These are phyloP conservation scores for Neurospora tetraspora DNA, from an alignment of 495 filamentous ascomycete species.

Conservation along the genomic window DNA sequence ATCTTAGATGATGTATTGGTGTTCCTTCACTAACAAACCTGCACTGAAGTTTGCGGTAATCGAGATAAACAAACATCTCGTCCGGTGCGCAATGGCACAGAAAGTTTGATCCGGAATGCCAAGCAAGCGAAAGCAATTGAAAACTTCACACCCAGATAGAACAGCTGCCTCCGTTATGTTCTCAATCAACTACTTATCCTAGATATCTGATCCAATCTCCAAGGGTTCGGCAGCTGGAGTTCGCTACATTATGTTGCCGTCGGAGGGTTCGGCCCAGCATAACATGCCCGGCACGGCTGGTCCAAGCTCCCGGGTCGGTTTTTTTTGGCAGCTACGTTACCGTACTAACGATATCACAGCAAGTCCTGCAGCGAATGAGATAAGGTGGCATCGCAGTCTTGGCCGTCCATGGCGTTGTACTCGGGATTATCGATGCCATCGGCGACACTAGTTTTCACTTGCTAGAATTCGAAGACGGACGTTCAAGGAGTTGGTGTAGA, in stretches of 20 bases:
- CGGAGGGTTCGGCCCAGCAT: background rate
- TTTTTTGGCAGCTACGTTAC: background rate
- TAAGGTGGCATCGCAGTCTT: too few relatives aligned
- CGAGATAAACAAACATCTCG: background rate
- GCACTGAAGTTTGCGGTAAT: background rate
- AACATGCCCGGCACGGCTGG: background rate
- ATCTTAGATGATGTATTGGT: background rate
- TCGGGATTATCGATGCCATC: background rate
- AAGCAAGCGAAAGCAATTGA: background rate
- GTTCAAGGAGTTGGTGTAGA: too few relatives aligned
- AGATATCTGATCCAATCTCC: background rate
- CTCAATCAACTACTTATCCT: background rate
- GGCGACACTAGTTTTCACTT: background rate
- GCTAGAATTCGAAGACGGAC: background rate
- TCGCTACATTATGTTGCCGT: background rate
- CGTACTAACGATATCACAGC: background rate
- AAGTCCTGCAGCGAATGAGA: too few relatives aligned
- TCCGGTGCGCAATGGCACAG: background rate
- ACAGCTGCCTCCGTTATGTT: too few relatives aligned
- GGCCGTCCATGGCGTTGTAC: too few relatives aligned
- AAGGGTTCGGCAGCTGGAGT: background rate
- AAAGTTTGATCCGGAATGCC: background rate
- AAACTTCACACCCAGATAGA: background rate
- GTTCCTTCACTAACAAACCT: background rate
- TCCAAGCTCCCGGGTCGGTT: background rate